phyloP scores from a whole-genome alignment of 306 rosid genomes.

The Echinosophora koreensis region DNA sequence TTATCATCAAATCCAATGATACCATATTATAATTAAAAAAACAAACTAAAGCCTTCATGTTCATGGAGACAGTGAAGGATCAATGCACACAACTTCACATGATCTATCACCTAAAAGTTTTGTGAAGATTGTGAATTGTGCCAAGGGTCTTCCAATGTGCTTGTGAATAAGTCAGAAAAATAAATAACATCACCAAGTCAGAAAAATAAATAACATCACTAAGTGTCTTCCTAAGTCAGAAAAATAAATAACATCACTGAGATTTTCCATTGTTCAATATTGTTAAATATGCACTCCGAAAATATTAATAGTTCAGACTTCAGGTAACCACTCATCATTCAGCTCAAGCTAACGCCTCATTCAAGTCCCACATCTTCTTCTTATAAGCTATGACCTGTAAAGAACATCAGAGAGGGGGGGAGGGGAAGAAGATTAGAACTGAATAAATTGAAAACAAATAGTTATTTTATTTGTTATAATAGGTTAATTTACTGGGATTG shows the following conservation, averaged over 20 bases:
- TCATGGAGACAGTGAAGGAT: not conserved
- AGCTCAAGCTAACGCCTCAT: slow-evolving; percentile 2
- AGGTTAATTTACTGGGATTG: no score
- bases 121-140: slow-evolving; percentile 6
- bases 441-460: not conserved
- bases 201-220: slow-evolving; percentile 25
- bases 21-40: no score
- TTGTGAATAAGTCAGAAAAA: slow-evolving; percentile 18
- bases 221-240: not conserved
- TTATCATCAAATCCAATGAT: no score
- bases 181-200: slow-evolving; percentile 21
- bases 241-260: slow-evolving; percentile 26
- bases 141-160: slow-evolving; percentile 19
- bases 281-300: slow-evolving; percentile 3
- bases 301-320: slow-evolving; percentile 31
- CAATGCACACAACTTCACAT: not conserved
- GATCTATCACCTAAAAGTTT: not conserved
- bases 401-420: not conserved
- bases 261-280: slow-evolving; percentile 16
- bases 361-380: slow-evolving; percentile 57
- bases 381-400: slow-evolving; percentile 71
- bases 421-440: not conserved
- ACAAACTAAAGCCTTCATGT: not conserved
- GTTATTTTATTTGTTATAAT: no score
- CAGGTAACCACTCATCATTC: slow-evolving; percentile 26